phyloP scores from a whole-genome alignment of 176 grass and related monocot species.

The Lolium perenne region DNA sequence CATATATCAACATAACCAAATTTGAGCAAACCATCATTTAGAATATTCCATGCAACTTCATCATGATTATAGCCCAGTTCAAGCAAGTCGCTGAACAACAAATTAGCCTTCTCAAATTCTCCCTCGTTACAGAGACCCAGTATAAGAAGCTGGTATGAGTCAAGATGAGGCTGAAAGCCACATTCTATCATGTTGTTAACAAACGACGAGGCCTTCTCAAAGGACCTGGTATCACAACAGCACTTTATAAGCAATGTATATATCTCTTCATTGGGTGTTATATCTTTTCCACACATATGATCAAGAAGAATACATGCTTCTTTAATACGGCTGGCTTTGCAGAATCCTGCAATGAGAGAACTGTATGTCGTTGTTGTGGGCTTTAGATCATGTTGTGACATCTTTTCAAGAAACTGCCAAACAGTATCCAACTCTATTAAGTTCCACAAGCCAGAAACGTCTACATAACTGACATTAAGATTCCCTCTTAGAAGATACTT shows the following conservation, averaged over 20 bases:
- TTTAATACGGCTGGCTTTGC: slow-evolving; percentile 62
- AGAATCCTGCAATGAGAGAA: slow-evolving; percentile 71
- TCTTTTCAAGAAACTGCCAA: slow-evolving; percentile 68
- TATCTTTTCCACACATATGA: slow-evolving; percentile 64
- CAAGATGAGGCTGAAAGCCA: slow-evolving; percentile 67
- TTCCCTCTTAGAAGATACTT: slow-evolving; percentile 66
- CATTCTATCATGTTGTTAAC: slow-evolving; percentile 60
- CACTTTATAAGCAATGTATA: slow-evolving; percentile 77
- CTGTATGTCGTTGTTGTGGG: slow-evolving; percentile 60
- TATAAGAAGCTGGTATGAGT: slow-evolving; percentile 71
- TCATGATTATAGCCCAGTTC: slow-evolving; percentile 70
- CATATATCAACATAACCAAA: slow-evolving; percentile 66
- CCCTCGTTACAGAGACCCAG: slow-evolving; percentile 67
- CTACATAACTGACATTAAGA: slow-evolving; percentile 46
- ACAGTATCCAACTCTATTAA: slow-evolving; percentile 57
- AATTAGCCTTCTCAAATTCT: slow-evolving; percentile 66
- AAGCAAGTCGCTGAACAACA: slow-evolving; percentile 65
- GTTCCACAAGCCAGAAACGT: slow-evolving; percentile 63
- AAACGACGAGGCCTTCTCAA: slow-evolving; percentile 63
- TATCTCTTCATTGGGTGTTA: slow-evolving; percentile 74
- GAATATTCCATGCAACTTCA: slow-evolving; percentile 89
- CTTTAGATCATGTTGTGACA: slow-evolving; percentile 64
- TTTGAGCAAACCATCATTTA: slow-evolving; percentile 74
- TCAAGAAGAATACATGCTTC: slow-evolving; percentile 69
- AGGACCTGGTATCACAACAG: slow-evolving; percentile 64